Evolutionary conservation across 2,329 filamentous ascomycete genomes (phyloP).

Genomic region (Decorospora gaudefroyi): DNA sequence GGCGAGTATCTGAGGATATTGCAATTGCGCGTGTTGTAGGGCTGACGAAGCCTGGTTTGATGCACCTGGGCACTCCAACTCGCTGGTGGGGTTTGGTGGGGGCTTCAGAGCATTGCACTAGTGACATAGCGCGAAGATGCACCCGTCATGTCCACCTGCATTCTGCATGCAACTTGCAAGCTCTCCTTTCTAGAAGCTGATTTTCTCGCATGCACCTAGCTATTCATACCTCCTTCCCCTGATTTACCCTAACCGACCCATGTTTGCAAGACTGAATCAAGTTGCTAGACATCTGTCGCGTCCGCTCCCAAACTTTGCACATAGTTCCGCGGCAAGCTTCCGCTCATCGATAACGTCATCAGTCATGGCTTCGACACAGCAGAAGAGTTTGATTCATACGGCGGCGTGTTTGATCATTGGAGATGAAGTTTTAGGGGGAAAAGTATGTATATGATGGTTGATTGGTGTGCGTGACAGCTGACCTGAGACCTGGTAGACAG

Average conservation of each 20-base stretch:
- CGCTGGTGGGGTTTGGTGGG: conserved; percentile 19
- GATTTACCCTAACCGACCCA: conserved; percentile 47
- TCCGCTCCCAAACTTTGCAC: conserved; percentile 62
- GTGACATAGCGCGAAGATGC: conserved; percentile 6
- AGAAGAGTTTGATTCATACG: conserved; percentile 75
- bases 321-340: conserved; percentile 50
- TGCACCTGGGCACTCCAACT: too few relatives aligned
- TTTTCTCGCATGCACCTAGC: conserved; percentile 24
- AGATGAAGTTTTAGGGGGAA: conserved; percentile 94
- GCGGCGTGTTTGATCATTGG: conserved; percentile 93
- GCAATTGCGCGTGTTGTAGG: conserved; percentile 21
- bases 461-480: conserved; percentile 19
- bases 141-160: conserved; percentile 6
- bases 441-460: conserved; percentile 60
- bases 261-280: conserved; percentile 78
- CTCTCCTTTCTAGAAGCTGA: conserved; percentile 5
- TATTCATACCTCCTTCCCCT: conserved; percentile 17
- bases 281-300: conserved; percentile 72
- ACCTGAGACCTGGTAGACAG: conserved; percentile 56
- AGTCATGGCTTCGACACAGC: conserved; percentile 56
- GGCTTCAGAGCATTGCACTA: conserved; percentile 22
- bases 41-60: conserved; percentile 23
- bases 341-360: conserved; percentile 46
- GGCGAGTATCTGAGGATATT: conserved; percentile 11
- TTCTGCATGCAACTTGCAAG: conserved; percentile 10